These are phyloP conservation scores for Kluyveromyces nonfermentans DNA, from an alignment of 805 yeast genomes.

Conservation along the genomic window DNA sequence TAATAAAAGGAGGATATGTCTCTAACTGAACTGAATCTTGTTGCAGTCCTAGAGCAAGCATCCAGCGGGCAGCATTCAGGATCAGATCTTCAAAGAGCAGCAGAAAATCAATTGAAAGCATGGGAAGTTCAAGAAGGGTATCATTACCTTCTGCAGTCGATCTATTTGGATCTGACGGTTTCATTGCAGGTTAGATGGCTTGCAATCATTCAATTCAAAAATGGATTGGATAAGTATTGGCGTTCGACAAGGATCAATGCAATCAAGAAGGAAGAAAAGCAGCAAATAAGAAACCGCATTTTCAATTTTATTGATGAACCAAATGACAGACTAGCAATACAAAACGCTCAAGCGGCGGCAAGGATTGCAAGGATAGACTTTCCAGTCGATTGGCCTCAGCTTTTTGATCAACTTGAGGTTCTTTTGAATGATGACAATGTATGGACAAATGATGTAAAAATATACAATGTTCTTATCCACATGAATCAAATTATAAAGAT, in stretches of 20 bases:
- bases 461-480: slow-evolving; percentile 56
- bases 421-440: slow-evolving; percentile 37
- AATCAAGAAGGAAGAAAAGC: slow-evolving; percentile 59
- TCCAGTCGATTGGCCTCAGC: slow-evolving; percentile 76
- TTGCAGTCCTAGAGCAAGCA: slow-evolving; percentile 39
- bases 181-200: slow-evolving; percentile 74
- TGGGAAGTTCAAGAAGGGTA: slow-evolving; percentile 65
- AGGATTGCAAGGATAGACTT: slow-evolving; percentile 76
- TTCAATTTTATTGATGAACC: slow-evolving; percentile 57
- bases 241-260: slow-evolving; percentile 51
- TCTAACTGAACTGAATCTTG: slow-evolving; percentile 24
- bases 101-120: slow-evolving; percentile 56
- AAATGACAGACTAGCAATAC: slow-evolving; percentile 65
- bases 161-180: slow-evolving; percentile 49
- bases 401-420: slow-evolving; percentile 56
- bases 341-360: slow-evolving; percentile 77
- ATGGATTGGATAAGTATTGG: slow-evolving; percentile 83
- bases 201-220: slow-evolving; percentile 79
- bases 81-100: slow-evolving; percentile 42
- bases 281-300: slow-evolving; percentile 46
- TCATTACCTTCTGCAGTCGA: slow-evolving; percentile 46
- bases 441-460: slow-evolving; percentile 39
- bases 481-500: slow-evolving; percentile 72
- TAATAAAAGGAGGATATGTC: background rate
- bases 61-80: slow-evolving; percentile 41